Conservation (phyloP, 257 asterid species). For the Salvia hispanica region DNA sequence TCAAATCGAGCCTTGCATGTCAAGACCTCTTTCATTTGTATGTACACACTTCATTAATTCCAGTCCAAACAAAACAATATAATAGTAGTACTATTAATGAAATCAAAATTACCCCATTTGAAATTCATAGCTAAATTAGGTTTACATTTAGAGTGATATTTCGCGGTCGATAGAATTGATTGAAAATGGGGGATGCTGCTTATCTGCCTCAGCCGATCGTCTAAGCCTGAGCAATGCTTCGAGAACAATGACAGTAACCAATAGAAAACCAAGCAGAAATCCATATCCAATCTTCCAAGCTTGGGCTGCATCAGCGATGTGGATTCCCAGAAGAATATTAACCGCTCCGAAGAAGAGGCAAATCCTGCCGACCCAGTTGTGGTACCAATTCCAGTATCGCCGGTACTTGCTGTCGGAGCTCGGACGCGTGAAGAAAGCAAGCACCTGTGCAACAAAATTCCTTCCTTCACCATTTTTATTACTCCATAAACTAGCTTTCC, state of each 20-base stretch:
- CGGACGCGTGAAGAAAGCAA: constrained; percentile 75
- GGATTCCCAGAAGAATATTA: constrained; percentile 72
- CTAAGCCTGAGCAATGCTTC: constrained; percentile 63
- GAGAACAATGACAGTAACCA: constrained; percentile 53
- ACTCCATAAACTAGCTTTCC: too few species aligned
- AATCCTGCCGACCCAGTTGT: constrained; percentile 68
- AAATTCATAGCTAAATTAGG: not conserved
- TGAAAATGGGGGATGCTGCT: constrained; percentile 49
- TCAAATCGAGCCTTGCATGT: too few species aligned
- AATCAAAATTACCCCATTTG: too few species aligned
- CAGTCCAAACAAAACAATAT: not conserved
- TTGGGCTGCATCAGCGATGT: constrained; percentile 59
- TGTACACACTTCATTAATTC: too few species aligned
- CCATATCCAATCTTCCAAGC: constrained; percentile 79
- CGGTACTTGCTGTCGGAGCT: constrained; percentile 65
- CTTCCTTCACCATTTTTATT: too few species aligned
- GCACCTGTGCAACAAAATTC: constrained; percentile 41
- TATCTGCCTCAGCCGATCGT: constrained; percentile 38
- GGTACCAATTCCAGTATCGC: constrained; percentile 72
- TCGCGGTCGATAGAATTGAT: constrained; percentile 47
- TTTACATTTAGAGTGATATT: constrained; percentile 28
- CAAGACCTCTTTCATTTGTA: too few species aligned
- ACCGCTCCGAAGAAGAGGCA: constrained; percentile 77
- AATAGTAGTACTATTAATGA: too few species aligned
- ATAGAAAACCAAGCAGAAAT: constrained; percentile 51